Percentiles rank a stretch among this genome's conserved stretches.
Evolutionary conservation across 345 rosid species (phyloP).

Genomic region (Microthlaspi erraticum): DNA sequence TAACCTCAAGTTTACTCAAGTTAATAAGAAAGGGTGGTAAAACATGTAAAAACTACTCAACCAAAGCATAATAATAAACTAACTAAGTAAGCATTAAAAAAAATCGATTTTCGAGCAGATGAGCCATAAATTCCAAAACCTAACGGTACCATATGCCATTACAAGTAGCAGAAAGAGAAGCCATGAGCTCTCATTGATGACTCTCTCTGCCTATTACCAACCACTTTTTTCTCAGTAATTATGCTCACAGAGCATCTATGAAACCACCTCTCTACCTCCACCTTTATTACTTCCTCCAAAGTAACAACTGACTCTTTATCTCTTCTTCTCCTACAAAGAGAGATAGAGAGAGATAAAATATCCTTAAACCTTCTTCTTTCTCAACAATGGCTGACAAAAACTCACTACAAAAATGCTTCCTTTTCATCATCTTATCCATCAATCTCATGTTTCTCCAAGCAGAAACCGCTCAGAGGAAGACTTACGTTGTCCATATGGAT

Average conservation of each 20-base stretch:
- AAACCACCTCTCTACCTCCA: conserved; percentile 36
- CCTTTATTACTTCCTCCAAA: conserved; percentile 30
- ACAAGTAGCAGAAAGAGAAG: conserved; percentile 22
- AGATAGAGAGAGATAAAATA: conserved; percentile 27
- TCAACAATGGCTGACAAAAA: conserved; percentile 50
- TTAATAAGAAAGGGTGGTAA: background rate
- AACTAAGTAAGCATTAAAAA: conserved; percentile 15
- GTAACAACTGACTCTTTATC: conserved; percentile 29
- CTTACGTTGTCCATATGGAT: conserved; percentile 88
- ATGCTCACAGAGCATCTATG: conserved; percentile 40
- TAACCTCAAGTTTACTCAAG: background rate
- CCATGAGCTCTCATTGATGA: conserved; percentile 39
- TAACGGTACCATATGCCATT: conserved; percentile 31
- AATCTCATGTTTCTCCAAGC: conserved; percentile 43
- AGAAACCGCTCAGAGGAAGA: conserved; percentile 49
- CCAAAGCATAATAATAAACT: background rate
- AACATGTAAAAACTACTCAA: background rate
- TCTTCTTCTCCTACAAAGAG: conserved; percentile 27
- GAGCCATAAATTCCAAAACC: conserved; percentile 35
- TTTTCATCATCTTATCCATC: conserved; percentile 47
- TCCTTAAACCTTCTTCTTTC: background rate
- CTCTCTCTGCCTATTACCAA: conserved; percentile 42
- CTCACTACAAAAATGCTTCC: conserved; percentile 49
- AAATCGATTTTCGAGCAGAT: conserved; percentile 14
- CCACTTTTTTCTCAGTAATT: conserved; percentile 40